Conservation (phyloP, 352 stramenopile species). For the Nothophytophthora sp. region DNA sequence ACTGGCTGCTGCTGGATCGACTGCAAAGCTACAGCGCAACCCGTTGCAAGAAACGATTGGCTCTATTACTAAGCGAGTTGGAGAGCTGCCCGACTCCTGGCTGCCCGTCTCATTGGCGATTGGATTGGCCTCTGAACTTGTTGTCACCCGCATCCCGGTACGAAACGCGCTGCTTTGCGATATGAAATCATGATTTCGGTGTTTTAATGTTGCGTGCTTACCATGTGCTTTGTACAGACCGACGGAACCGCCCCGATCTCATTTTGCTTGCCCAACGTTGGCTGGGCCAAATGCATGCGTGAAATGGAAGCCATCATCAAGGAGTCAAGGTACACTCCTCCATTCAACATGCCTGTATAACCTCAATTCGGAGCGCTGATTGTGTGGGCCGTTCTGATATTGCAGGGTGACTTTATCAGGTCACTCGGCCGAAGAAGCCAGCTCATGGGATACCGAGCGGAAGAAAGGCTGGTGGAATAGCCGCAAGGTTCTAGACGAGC, state of each 20-base stretch:
- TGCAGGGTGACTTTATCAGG: conserved; percentile 63
- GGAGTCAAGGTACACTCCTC: conserved; percentile 50
- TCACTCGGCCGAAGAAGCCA: conserved; percentile 51
- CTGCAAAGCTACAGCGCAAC: conserved; percentile 1
- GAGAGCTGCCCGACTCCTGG: conserved; percentile 40
- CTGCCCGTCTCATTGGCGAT: conserved; percentile 45
- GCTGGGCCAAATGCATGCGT: conserved; percentile 40
- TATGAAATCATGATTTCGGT: neutral
- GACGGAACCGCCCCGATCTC: conserved; percentile 39
- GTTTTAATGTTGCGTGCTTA: conserved; percentile 8
- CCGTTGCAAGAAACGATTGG: conserved; percentile 20
- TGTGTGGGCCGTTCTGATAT: neutral
- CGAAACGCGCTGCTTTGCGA: neutral
- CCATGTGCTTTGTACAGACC: conserved; percentile 31
- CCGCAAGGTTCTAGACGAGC: conserved; percentile 56
- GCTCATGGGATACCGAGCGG: conserved; percentile 50
- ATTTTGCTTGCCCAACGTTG: conserved; percentile 45
- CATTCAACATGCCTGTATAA: no score
- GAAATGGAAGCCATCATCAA: conserved; percentile 56
- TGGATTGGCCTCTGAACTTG: conserved; percentile 39
- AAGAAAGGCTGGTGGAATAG: conserved; percentile 84
- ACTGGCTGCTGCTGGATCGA: conserved; percentile 8
- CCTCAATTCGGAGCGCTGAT: no score
- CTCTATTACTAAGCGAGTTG: conserved; percentile 21
- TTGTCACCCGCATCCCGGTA: conserved; percentile 48